Evolutionary conservation across 2,329 filamentous ascomycete genomes (phyloP), one percentile per base, ranked within the genome.

Genomic region (Aschersonia sp.): DNA sequence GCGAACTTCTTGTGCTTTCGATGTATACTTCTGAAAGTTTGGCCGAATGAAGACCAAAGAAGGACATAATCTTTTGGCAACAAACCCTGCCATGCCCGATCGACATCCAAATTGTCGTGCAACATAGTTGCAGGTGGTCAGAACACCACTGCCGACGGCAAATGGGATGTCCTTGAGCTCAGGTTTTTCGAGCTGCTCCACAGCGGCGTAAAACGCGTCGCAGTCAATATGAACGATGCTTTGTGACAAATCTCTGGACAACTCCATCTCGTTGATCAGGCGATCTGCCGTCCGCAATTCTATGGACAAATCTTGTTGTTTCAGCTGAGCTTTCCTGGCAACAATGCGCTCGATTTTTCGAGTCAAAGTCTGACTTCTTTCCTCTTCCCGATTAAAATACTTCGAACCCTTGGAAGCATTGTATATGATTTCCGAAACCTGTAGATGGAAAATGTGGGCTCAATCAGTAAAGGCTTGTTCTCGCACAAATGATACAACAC

Each of bases 381-480:
- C 74, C 61, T 95, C 84, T 64, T 98, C 92, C 51, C 89, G 87
- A 55, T 84, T 86, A 74, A 97, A 98, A 69, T 84, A 98, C 62
- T 95, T 96, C 55, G 88, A 94, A 45, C 92, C 92, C 61, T 94
- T 96, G 12, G 89, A 96, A 9, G 89, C 89, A 63, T 94, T 88
- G 67, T 96, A 97, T 51, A 98, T 98, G 55, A 97, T 83, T 57
- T 97, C 89, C 2, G 89, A 94, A 45, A 98, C 89, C 80, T 84
- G 45, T 20, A 5, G 5, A 30, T 12, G 10, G 10, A 20, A 9
- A 10, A 12, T 5, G 5, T 28, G n/a, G 40, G 20, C 45, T 7
- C 20, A 20, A 20, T 20, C 20, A 20, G 20, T 20, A 20, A 20
- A 20, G 20, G 20, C 20, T 20, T 20, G 20, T 20, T 20, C 20